These are phyloP conservation scores for Stagonosporopsis chrysanthemi DNA, from an alignment of 2,329 filamentous ascomycete species.

Conservation along the genomic window DNA sequence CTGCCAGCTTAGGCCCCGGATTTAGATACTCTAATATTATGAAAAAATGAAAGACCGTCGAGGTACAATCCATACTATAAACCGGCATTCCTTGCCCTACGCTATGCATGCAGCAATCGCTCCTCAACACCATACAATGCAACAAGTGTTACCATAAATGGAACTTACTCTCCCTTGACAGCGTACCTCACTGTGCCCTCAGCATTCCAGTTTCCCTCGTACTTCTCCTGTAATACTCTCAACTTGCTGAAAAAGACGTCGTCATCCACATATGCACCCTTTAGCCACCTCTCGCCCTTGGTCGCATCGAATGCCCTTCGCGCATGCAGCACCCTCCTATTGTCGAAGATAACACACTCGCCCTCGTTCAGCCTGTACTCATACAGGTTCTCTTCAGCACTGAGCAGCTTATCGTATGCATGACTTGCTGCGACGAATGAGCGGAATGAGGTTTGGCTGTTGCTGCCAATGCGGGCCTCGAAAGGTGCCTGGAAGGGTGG, in stretches of 20 bases:
- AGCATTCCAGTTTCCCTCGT: conserved; percentile 42
- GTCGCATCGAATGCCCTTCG: conserved; percentile 74
- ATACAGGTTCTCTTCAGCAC: conserved; percentile 66
- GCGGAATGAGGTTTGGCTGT: conserved; percentile 36
- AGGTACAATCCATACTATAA: not conserved
- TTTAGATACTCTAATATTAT: not conserved
- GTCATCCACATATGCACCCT: conserved; percentile 81
- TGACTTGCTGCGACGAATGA: conserved; percentile 53
- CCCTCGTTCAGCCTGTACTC: conserved; percentile 78
- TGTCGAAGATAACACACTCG: conserved; percentile 94
- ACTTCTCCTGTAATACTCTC: conserved; percentile 52
- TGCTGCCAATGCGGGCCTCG: conserved; percentile 45
- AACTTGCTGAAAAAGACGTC: conserved; percentile 65
- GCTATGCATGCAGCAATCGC: conserved; percentile 8
- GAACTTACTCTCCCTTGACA: conserved; percentile 7
- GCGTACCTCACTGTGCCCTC: conserved; percentile 41
- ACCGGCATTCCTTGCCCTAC: not conserved
- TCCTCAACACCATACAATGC: conserved; percentile 12
- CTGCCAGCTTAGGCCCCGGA: not conserved
- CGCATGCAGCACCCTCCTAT: conserved; percentile 84
- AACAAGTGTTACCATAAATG: not conserved
- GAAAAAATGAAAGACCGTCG: not conserved
- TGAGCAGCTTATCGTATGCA: conserved; percentile 66
- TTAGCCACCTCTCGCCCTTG: conserved; percentile 78
- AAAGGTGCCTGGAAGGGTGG: conserved; percentile 78